phyloP scores from a whole-genome alignment of 108 stramenopile genomes.

The Conticribra guillardii region DNA sequence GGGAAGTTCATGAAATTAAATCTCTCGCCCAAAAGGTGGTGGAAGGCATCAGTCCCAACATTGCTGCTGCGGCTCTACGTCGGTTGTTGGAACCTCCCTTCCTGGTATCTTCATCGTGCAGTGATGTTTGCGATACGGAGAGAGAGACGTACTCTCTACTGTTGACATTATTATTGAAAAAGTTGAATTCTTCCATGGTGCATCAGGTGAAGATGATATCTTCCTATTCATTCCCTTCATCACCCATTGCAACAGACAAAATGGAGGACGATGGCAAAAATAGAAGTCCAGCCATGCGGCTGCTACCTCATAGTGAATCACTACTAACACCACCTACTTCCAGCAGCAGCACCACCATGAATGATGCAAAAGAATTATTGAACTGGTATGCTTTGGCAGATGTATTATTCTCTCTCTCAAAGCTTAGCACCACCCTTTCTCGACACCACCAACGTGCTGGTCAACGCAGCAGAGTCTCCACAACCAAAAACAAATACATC shows the following conservation, averaged over 20 bases:
- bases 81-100: slow-evolving; percentile 33
- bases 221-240: not conserved
- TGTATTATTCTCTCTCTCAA: slow-evolving; percentile 11
- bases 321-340: slow-evolving; percentile 4
- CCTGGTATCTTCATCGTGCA: slow-evolving; percentile 11
- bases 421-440: not conserved
- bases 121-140: slow-evolving; percentile 3
- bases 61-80: slow-evolving; percentile 43
- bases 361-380: not conserved
- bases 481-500: not conserved
- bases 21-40: slow-evolving; percentile 13
- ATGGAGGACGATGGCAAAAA: too few relatives aligned
- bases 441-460: slow-evolving; percentile 4
- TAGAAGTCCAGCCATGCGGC: too few relatives aligned
- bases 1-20: not conserved
- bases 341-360: not conserved
- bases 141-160: slow-evolving; percentile 2
- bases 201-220: not conserved
- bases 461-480: not conserved
- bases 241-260: not conserved
- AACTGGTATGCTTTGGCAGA: slow-evolving; percentile 33
- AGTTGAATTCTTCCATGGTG: slow-evolving; percentile 4
- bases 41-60: slow-evolving; percentile 23
- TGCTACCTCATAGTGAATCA: slow-evolving; percentile 6
- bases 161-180: slow-evolving; percentile 2